Base-by-base conservation (phyloP, 2,329 filamentous ascomycete genomes). In the Ophiostoma australiae region DNA sequence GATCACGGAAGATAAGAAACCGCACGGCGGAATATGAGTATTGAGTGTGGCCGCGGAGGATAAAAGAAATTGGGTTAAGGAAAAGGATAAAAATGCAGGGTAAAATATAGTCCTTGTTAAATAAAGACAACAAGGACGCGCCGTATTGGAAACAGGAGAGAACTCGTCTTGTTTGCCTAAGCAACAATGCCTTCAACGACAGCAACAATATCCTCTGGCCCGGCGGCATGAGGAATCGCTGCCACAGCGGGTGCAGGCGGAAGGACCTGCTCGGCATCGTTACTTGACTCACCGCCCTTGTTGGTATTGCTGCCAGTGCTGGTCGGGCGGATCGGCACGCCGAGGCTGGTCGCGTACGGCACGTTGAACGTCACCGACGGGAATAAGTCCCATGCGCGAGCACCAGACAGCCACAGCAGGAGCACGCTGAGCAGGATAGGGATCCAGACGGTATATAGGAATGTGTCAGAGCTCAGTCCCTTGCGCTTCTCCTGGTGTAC, bases 381-480 rank as follows among this genome's bases (percentile, higher is more conserved):
- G 48, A 74, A 70, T 1, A 73, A 70, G 70, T 73, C 72, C 72
- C 72, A 74, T 0, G 73, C 73, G 10, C 69, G 71, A 6, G 72
- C 72, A 8, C 73, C 73, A 0, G 72, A 74, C 5, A 74, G 67
- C 73, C 74, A 75, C 20, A 75, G 71, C 52, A 74, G 65, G 20
- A 75, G 71, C 48, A 75, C 74, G 8, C 70, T 71, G 2, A 75
- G 68, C 3, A 75, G 73, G 31, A 74, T 73, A 1, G 74, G 74
- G 61, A 75, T 74, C 74, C 89, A 91, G 76, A 91, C 84, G 75
- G 90, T 88, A 81, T 89, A 90, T 66, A 91, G 81, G 77, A 90
- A 89, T 75, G 85, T 84, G 76, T 91, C 89, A 72, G 85, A 86
- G 74, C 86, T 84, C 72, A 89, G 80, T 72, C 83, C 84, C 83